Base-by-base conservation (phyloP, 106 monocot species). In the Acorus calamus region DNA sequence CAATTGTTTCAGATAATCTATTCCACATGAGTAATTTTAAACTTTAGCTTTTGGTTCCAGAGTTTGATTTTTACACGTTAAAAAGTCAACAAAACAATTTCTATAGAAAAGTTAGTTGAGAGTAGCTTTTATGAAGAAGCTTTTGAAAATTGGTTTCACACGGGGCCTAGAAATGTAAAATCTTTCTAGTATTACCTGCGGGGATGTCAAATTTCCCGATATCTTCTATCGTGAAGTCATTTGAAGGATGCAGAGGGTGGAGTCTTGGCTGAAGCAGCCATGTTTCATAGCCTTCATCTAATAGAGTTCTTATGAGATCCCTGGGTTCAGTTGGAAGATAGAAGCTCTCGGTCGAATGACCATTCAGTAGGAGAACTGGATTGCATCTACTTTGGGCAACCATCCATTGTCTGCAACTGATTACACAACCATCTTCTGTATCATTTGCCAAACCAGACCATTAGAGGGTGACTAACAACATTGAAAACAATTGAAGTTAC, bases 211-310 rank as follows among this genome's bases (percentile, higher is more conserved):
- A 71, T 47, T 46, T 71, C 5, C 45, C 61, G 46, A 61, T 61
- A 46, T 61, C 61, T 61, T 61, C 61, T 46, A 61, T 61, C 28
- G 68, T 68, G 66, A 75, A 75, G 53, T 75, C 48, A 56, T 67
- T 68, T 62, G 74, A 75, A 75, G 68, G 68, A 75, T 75, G 68
- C 45, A 11, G 52, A 56, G 74, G 74, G 68, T 75, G 74, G 49
- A 68, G 60, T 75, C 74, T 53, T 56, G 74, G 3, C 57, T 68
- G 74, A 68, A 75, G 74, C 6, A 75, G 56, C 74, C 74, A 75
- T 56, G 56, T 75, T 53, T 75, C 74, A 57, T 75, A 67, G 43
- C 74, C 74, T 74, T 67, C 67, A 12, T 68, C 68, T 44, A 75
- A 55, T 56, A 75, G 49, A 41, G 61, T 68, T 43, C 74, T 46